phyloP scores from a whole-genome alignment of 164 flowering plant genomes.

The Malania oleifera region DNA sequence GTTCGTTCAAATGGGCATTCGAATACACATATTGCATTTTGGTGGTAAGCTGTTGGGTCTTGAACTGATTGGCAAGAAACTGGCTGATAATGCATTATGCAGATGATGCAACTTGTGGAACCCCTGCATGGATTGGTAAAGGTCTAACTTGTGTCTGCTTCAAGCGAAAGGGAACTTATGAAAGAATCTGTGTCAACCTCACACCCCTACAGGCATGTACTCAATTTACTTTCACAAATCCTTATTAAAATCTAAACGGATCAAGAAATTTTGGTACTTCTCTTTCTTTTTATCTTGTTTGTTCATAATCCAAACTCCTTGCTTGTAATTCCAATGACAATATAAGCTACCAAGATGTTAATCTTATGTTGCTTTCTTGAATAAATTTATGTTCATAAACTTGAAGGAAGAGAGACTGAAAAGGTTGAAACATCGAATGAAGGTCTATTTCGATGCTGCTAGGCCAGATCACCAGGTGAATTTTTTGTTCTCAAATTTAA shows the following conservation, averaged over 20 bases:
- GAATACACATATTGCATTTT: no score
- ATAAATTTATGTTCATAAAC: not conserved
- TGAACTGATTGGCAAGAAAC: not conserved
- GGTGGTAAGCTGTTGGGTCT: not conserved
- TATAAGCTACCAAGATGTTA: not conserved
- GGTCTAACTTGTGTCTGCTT: constrained; percentile 78
- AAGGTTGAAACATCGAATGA: constrained; percentile 62
- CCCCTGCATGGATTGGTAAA: constrained; percentile 63
- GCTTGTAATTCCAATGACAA: not conserved
- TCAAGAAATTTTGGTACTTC: not conserved
- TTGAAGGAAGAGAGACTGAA: constrained; percentile 67
- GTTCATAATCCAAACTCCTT: no score
- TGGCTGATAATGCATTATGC: constrained; percentile 12
- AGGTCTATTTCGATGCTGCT: constrained; percentile 64
- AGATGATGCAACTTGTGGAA: constrained; percentile 54
- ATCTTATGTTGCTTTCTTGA: not conserved
- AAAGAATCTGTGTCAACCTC: constrained; percentile 48
- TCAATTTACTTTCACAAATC: no score
- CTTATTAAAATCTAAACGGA: no score
- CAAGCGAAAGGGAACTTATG: constrained; percentile 54
- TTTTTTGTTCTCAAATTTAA: constrained; percentile 1
- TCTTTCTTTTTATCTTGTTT: not conserved
- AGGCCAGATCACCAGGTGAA: constrained; percentile 76
- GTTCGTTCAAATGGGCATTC: no score
- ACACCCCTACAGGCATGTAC: constrained; percentile 60